Conservation (phyloP, 495 filamentous ascomycete genomes). For the Xylaria grammica region DNA sequence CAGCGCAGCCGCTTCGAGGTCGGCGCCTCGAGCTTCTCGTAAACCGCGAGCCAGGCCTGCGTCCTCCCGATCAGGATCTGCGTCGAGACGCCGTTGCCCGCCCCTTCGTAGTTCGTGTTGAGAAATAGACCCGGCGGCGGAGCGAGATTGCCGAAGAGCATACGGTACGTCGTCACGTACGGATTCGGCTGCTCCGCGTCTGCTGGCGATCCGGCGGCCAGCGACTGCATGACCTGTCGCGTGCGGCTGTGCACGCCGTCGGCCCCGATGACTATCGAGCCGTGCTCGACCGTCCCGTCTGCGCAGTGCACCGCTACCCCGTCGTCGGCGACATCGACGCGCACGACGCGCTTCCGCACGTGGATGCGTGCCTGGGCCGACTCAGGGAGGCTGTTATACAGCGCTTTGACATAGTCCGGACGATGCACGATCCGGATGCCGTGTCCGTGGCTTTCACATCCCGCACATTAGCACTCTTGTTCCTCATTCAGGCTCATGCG, state of each 20-base stretch:
- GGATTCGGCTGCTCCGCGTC: conserved; percentile 31
- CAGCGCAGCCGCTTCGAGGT: conserved; percentile 46
- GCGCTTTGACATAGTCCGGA: conserved; percentile 38
- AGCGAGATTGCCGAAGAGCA: conserved; percentile 34
- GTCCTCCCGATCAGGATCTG: conserved; percentile 32
- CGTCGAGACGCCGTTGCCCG: conserved; percentile 27
- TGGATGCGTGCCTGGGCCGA: conserved; percentile 37
- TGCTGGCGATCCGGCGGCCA: conserved; percentile 33
- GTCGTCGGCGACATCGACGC: conserved; percentile 30
- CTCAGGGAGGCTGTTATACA: conserved; percentile 44
- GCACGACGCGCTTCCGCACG: conserved; percentile 39
- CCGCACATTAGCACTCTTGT: neutral
- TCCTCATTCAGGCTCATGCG: too few species aligned
- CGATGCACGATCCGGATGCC: conserved; percentile 40
- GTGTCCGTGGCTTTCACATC: conserved; percentile 39
- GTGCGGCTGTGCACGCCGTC: conserved; percentile 58
- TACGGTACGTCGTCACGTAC: conserved; percentile 35
- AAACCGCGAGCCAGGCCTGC: conserved; percentile 45
- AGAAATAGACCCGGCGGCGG: conserved; percentile 29
- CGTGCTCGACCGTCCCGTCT: conserved; percentile 48
- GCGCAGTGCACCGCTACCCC: conserved; percentile 40
- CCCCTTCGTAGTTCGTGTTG: conserved; percentile 26
- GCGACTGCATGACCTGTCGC: conserved; percentile 47
- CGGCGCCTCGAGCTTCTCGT: conserved; percentile 46
- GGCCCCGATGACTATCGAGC: conserved; percentile 57